Base-by-base conservation (phyloP, 768 basidiomycete species). In the Agaricus subrufescens region DNA sequence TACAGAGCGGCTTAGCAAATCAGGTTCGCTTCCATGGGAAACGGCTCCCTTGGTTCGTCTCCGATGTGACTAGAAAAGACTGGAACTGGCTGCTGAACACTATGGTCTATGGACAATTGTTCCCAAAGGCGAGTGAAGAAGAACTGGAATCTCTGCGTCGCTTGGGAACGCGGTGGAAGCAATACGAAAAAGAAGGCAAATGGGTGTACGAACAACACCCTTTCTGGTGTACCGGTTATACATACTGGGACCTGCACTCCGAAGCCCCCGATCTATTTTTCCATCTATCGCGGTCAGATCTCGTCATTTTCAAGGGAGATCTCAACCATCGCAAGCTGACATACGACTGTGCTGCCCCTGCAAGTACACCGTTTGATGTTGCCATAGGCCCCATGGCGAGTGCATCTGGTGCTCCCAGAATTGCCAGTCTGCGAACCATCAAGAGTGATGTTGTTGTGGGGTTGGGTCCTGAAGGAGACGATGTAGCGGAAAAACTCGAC, bases 191-290 rank as follows among this genome's bases (percentile, higher is more conserved):
- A 66, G 87, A 96, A 66, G 91, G 92, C 38, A 91, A 83, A 74
- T 96, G 92, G 91, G 83, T 92, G 31, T 96, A 95, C 68, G 94
- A 97, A 69, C 89, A 93, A 64, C 92, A 94, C 63, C 88, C 91
- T 9, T 94, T 91, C 78, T 94, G 91, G 91, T 94, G 91, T 69
- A 91, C 92, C n/a, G 94, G 94, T 5, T 95, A 91, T 74, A 95
- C 93, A 40, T 96, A 85, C 76, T 94, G 91, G 91, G 89, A 92
- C 52, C 69, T 92, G 46, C 87, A 86, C 60, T 76, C 77, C 58
- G 91, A 94, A 69, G 90, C 90, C 0, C 92, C 91, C 2, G 92
- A 93, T 77, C 73, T 97, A 49, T 98, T 96, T 81, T 81, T 96
- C 52, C 87, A 96, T 68, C 85, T 98, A 39, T 88, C 91, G 55